Evolutionary conservation across 306 rosid species (phyloP), one percentile per base, ranked within the genome.

Genomic region (Lablab purpureus): DNA sequence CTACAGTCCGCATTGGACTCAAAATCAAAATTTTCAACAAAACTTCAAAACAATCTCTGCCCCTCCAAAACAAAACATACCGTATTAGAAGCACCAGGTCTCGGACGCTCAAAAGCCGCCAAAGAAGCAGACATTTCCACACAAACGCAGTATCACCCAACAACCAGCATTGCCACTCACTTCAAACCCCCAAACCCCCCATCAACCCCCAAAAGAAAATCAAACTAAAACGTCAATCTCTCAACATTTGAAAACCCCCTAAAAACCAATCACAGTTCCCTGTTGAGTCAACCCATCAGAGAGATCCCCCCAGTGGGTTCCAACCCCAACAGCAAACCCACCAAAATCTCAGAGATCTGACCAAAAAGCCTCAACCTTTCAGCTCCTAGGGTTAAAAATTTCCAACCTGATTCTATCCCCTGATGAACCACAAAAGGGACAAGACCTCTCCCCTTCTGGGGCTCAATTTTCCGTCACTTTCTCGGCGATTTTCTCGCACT

Each of bases 71-170:
- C 58, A 82, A 82, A 76, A 46, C 79, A 73, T 85, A 96, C 99
- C 91, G 98, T 87, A 51, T 91, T 96, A 3, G 92, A 89, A 77
- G 87, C 85, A 36, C 82, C 97, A 7, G 88, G 92, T 51, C 98
- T 77, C 30, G 93, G 98, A 60, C 97, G 93, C 84, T 96, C 99
- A 73, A 91, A 90, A 81, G 98, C 88, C 51, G 96, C 93, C 69
- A 88, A 84, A 55, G 99, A 79, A 83, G 98, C 92, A 72, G 99
- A 89, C 99, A 95, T 94, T 89, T 87, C 77, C 85, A 81, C 67
- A 28, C 73, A 76, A 12, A 68, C 50, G 40, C 77, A 85, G 30
- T 73, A 76, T 36, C 81, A 75, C 74, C 34, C 67, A 68, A 74
- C 68, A 74, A 79, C 78, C 88, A 63, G 32, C 97, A 89, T 87